These are phyloP conservation scores for Pseudogymnoascus sp. DNA, from an alignment of 2,329 filamentous ascomycete species.

Conservation along the genomic window DNA sequence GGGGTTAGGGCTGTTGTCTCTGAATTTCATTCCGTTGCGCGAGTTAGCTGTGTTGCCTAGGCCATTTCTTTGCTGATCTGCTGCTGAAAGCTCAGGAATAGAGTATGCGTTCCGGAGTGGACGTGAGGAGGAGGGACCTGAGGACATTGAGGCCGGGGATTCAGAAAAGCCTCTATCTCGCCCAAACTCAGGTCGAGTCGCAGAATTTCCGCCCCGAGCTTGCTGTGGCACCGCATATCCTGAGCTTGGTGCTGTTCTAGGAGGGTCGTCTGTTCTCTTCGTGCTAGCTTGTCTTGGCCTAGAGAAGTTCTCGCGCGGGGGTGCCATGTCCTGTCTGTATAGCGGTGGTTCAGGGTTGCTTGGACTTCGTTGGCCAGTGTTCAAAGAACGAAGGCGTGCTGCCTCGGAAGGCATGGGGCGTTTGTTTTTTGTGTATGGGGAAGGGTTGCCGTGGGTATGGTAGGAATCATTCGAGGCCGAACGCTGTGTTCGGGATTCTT, in stretches of 20 bases:
- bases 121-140: conserved; percentile 11
- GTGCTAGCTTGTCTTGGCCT: conserved; percentile 23
- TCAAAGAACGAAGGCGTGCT: conserved; percentile 25
- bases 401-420: conserved; percentile 23
- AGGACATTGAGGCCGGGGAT: conserved; percentile 14
- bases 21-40: conserved; percentile 17
- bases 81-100: conserved; percentile 26
- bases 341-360: conserved; percentile 20
- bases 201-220: conserved; percentile 17
- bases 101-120: conserved; percentile 25
- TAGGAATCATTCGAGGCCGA: conserved; percentile 4
- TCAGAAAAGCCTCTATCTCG: conserved; percentile 25
- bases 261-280: conserved; percentile 22
- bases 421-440: background rate
- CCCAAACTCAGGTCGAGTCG: conserved; percentile 13
- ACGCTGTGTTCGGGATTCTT: background rate
- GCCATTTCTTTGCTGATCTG: conserved; percentile 23
- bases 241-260: conserved; percentile 19
- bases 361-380: conserved; percentile 24
- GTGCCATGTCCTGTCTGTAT: conserved; percentile 16
- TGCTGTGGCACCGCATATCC: conserved; percentile 19
- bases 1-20: conserved; percentile 21
- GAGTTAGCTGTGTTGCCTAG: conserved; percentile 25
- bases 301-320: conserved; percentile 24
- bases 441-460: background rate